These are phyloP conservation scores for Kentomonas sorsogonicus DNA, from an alignment of 208 protist species.

Conservation along the genomic window DNA sequence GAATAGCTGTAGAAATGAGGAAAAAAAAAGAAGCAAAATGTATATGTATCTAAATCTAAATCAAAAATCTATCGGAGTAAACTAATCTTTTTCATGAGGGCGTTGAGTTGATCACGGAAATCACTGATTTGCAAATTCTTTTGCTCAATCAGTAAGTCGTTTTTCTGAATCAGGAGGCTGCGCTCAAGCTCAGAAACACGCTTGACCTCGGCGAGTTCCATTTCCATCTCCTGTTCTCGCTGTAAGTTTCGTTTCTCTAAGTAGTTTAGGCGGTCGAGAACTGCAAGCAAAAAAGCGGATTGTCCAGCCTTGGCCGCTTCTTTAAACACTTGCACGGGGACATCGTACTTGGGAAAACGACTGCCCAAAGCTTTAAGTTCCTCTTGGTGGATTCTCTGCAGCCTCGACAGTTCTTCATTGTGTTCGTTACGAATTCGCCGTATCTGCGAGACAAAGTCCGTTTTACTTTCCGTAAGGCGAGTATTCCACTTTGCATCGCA, in stretches of 20 bases:
- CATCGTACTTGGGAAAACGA: no score
- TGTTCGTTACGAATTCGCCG: slow-evolving; percentile 28
- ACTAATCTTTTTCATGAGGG: no score
- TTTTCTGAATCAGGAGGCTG: slow-evolving; percentile 43
- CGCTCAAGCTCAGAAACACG: slow-evolving; percentile 67
- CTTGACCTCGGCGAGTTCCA: slow-evolving; percentile 50
- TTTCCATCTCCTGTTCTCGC: slow-evolving; percentile 48
- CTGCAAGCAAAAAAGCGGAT: slow-evolving; percentile 41
- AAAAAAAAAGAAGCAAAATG: slow-evolving; percentile 10
- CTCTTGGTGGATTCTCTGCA: slow-evolving; percentile 35
- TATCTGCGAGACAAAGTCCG: slow-evolving; percentile 30
- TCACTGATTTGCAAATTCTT: slow-evolving; percentile 83
- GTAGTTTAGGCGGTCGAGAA: slow-evolving; percentile 52
- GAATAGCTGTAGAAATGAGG: background rate
- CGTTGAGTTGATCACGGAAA: slow-evolving; percentile 68
- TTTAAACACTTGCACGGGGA: slow-evolving; percentile 8
- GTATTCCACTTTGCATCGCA: slow-evolving; percentile 35
- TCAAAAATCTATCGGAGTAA: slow-evolving; percentile 6
- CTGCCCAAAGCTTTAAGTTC: slow-evolving; percentile 25
- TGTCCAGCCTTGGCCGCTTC: slow-evolving; percentile 15
- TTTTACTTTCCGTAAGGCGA: slow-evolving; percentile 22
- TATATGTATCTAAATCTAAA: slow-evolving; percentile 7
- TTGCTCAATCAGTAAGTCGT: slow-evolving; percentile 54
- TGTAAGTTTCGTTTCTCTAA: slow-evolving; percentile 54
- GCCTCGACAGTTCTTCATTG: slow-evolving; percentile 36